These are phyloP conservation scores for Gnomoniopsis smithogilvyi DNA, from an alignment of 2,329 filamentous ascomycete species.

Conservation along the genomic window DNA sequence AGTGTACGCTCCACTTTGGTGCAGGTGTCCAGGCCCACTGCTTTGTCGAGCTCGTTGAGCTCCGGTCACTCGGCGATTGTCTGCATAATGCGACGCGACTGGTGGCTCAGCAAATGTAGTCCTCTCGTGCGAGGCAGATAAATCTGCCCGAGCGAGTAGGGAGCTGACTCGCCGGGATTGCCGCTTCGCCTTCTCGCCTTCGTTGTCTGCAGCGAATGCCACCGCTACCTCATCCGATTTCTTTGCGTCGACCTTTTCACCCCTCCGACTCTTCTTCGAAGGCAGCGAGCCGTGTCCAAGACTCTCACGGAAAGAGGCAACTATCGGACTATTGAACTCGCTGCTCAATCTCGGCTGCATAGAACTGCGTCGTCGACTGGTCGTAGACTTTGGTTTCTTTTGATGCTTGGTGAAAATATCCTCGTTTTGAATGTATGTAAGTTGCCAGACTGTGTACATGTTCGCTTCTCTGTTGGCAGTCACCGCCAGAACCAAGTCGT, in stretches of 20 bases:
- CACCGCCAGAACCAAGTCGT: conserved; percentile 67
- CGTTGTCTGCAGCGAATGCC: conserved; percentile 67
- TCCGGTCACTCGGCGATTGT: conserved; percentile 62
- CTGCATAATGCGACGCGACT: conserved; percentile 36
- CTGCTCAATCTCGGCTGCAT: conserved; percentile 68
- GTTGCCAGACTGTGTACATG: conserved; percentile 80
- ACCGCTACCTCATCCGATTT: conserved; percentile 59
- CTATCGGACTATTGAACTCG: conserved; percentile 72
- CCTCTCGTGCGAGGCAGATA: conserved; percentile 81
- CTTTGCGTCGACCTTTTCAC: conserved; percentile 43
- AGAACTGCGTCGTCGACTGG: conserved; percentile 56
- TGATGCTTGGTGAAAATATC: conserved; percentile 48
- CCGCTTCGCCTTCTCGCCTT: conserved; percentile 49
- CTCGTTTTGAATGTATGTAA: conserved; percentile 71
- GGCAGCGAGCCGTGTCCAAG: conserved; percentile 57
- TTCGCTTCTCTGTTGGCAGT: conserved; percentile 76
- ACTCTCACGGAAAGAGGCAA: conserved; percentile 68
- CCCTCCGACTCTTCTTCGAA: conserved; percentile 51
- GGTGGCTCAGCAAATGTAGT: conserved; percentile 71
- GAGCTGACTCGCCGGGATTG: conserved; percentile 84
- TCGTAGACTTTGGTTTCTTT: conserved; percentile 43
- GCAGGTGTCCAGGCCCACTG: conserved; percentile 27
- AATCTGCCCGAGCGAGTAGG: conserved; percentile 79
- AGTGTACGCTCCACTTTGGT: conserved; percentile 24
- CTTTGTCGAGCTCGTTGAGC: conserved; percentile 63